Evolutionary conservation across 2,329 filamentous ascomycete species (phyloP).

Genomic region (Colletotrichum aenigma): DNA sequence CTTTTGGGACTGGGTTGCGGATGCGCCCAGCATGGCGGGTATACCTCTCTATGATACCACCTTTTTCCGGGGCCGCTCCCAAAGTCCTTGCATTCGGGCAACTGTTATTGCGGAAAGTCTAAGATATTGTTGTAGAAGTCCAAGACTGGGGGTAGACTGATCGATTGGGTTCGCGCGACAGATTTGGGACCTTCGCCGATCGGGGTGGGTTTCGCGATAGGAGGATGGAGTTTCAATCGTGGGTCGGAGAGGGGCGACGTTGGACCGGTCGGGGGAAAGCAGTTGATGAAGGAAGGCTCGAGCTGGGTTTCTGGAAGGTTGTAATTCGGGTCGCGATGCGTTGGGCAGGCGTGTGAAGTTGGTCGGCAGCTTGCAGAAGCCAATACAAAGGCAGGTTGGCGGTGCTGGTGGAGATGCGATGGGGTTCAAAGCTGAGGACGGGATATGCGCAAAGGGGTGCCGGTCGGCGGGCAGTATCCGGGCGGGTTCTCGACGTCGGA

Average conservation of each 20-base stretch:
- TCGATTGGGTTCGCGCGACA: neutral
- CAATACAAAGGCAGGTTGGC: slow-evolving; percentile 10
- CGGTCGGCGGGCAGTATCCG: neutral
- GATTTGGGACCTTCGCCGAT: neutral
- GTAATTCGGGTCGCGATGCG: neutral
- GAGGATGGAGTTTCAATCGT: neutral
- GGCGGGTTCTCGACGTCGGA: neutral
- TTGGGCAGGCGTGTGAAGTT: neutral
- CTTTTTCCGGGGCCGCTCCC: slow-evolving; percentile 19
- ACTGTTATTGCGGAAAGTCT: neutral
- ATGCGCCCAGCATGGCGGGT: slow-evolving; percentile 55
- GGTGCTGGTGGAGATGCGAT: slow-evolving; percentile 13
- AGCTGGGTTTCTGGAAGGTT: neutral
- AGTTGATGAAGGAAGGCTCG: neutral
- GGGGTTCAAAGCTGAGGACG: neutral
- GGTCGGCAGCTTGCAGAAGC: slow-evolving; percentile 3
- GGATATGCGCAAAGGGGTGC: neutral
- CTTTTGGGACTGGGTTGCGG: slow-evolving; percentile 59
- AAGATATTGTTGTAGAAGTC: neutral
- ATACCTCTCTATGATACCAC: slow-evolving; percentile 23
- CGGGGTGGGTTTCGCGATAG: neutral
- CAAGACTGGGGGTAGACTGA: neutral
- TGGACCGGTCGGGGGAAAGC: neutral
- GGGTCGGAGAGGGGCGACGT: neutral
- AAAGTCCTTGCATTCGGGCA: slow-evolving; percentile 21